Conservation (phyloP, 345 rosid species). For the Boechera retrofracta region DNA sequence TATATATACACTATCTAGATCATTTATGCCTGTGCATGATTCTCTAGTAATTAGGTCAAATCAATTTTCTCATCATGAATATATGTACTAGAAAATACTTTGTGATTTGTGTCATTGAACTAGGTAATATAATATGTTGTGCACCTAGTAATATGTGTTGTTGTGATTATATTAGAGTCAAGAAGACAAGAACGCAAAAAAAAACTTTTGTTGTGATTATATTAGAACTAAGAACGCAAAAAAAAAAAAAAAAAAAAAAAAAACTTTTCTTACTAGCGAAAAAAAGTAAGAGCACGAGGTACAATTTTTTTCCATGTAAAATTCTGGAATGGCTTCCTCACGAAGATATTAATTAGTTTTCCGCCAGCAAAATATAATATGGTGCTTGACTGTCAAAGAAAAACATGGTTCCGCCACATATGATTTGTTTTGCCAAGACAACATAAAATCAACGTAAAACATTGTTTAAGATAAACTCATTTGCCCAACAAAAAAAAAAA, state of each 20-base stretch:
- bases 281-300: not conserved
- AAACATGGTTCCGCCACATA: not conserved
- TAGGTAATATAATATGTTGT: not conserved
- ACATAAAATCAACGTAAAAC: not conserved
- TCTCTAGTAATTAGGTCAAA: slow-evolving; percentile 15
- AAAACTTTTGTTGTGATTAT: not conserved
- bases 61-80: slow-evolving; percentile 26
- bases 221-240: no score
- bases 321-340: no score
- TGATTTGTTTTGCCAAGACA: not conserved
- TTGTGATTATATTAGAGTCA: not conserved
- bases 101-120: not conserved
- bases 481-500: no score
- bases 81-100: slow-evolving; percentile 2
- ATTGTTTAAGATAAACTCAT: not conserved
- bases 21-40: slow-evolving; percentile 24
- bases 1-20: slow-evolving; percentile 24
- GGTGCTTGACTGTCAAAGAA: not conserved
- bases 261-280: no score
- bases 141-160: not conserved
- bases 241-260: no score
- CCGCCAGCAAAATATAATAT: no score
- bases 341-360: no score
- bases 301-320: no score
- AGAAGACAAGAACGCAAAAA: not conserved